Base-by-base conservation (phyloP, 495 filamentous ascomycete species). In the Symbiotaphrina buchneri region DNA sequence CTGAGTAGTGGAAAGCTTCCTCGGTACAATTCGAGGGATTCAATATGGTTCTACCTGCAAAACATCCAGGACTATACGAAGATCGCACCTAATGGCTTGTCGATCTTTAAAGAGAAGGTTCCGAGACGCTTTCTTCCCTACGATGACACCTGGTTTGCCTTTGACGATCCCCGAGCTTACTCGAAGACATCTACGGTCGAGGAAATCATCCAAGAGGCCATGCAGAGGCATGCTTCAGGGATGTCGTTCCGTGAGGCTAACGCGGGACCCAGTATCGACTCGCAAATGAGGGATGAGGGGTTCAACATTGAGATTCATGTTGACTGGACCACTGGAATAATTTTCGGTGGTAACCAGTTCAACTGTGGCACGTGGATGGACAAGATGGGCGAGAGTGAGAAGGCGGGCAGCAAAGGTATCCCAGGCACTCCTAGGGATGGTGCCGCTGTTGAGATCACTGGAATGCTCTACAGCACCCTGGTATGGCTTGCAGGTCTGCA, bases 331-430 rank as follows among this genome's bases (percentile, higher is more conserved):
- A 92, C 75, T 1, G 90, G 90, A 11, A 62, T 99, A 32, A 72
- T 99, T 36, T 91, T 84, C 41, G 90, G 90, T 22, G 90, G 90
- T 21, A 94, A 74, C 40, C 81, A 94, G 46, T 56, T 54, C 47
- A 99, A 99, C 46, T 99, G 90, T 42, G 90, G 90, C 32, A 99
- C 90, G 3, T 99, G 90, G 90, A 91, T 93, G 75, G 90, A 99
- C 55, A 99, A 99, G 62, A 99, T 95, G 87, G 90, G 90, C n/a
- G 90, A 99, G 51, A 91, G 80, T 34, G 65, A 76, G 33, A 78
- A 71, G 34, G 90, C 90, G 15, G 72, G 76, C 22, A 90, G 69
- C 43, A 95, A 93, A 56, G 90, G 90, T 31, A 55, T 87, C n/a
- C 90, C 90, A 0, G 90, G 83, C 2, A 95, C 90, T 17, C 90